These are phyloP conservation scores for Priceomyces haplophilus DNA, from an alignment of 805 yeast species.

Conservation along the genomic window DNA sequence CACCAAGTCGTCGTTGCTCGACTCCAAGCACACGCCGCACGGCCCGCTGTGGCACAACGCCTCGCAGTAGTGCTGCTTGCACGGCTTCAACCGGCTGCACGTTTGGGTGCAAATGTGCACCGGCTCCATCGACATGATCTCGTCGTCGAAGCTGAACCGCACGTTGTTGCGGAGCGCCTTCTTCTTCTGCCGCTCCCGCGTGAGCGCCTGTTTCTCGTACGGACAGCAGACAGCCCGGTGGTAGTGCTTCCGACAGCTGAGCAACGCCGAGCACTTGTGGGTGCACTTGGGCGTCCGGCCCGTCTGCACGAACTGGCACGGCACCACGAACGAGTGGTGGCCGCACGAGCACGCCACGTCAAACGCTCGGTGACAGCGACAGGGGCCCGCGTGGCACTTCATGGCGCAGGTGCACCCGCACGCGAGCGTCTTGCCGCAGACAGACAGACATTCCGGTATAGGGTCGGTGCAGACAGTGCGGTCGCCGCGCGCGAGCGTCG, in stretches of 20 bases:
- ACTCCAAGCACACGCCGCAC: constrained; percentile 77
- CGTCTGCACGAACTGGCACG: constrained; percentile 56
- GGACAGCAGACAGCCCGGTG: constrained; percentile 70
- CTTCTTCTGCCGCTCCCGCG: constrained; percentile 51
- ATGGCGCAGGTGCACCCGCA: constrained; percentile 76
- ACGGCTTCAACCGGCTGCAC: constrained; percentile 60
- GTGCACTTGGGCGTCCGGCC: constrained; percentile 60
- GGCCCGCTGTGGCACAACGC: constrained; percentile 77
- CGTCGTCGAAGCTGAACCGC: constrained; percentile 33
- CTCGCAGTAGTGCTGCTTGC: constrained; percentile 63
- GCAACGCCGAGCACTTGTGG: constrained; percentile 67
- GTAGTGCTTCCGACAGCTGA: constrained; percentile 79
- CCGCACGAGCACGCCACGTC: constrained; percentile 63
- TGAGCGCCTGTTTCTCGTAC: constrained; percentile 58
- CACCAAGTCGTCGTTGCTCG: constrained; percentile 71
- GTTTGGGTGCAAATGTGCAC: constrained; percentile 67
- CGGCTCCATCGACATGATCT: constrained; percentile 61
- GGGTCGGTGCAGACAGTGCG: constrained; percentile 71
- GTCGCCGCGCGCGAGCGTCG: constrained; percentile 38
- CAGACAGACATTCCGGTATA: constrained; percentile 66
- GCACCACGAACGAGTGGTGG: constrained; percentile 51
- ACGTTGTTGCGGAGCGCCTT: constrained; percentile 48
- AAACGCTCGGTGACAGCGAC: constrained; percentile 58
- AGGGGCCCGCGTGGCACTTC: constrained; percentile 74
- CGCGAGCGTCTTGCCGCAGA: constrained; percentile 58